A percentile compares a stretch with the other conserved stretches of the same genome.
phyloP scores from a whole-genome alignment of 768 basidiomycete genomes.

The Phaffia australis region DNA sequence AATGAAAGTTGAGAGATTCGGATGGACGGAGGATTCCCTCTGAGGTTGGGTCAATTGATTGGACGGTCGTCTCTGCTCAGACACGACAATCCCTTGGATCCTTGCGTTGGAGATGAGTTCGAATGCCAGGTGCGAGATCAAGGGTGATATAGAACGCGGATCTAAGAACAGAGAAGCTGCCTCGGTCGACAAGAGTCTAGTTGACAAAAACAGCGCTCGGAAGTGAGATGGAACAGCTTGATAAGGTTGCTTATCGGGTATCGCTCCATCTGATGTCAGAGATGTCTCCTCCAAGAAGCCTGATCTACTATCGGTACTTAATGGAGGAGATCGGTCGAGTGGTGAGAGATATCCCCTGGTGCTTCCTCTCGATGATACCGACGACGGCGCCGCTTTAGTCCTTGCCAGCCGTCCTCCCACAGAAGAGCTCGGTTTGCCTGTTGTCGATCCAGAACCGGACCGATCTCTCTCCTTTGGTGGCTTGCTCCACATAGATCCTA shows the following conservation, averaged over 20 bases:
- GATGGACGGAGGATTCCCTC: neutral
- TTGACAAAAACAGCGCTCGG: conserved; percentile 22
- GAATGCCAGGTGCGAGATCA: conserved; percentile 11
- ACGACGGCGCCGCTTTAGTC: neutral
- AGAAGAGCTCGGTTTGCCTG: no score
- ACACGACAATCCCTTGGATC: conserved; percentile 11
- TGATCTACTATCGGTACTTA: neutral
- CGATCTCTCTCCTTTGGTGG: no score
- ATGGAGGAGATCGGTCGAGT: neutral
- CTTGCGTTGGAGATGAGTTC: conserved; percentile 15
- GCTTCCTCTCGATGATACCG: neutral
- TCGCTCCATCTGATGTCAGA: neutral
- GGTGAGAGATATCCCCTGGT: neutral
- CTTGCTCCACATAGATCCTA: no score
- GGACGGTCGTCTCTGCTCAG: neutral
- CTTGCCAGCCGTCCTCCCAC: neutral
- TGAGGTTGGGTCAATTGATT: neutral
- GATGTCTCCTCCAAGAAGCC: neutral
- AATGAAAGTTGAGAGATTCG: neutral
- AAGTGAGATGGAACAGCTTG: conserved; percentile 5
- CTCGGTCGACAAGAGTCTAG: conserved; percentile 16
- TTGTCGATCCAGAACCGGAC: no score
- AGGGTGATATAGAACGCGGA: neutral
- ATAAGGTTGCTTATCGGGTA: neutral
- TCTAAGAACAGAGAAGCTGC: conserved; percentile 12